These are phyloP conservation scores for Saccharum hybrid DNA, from an alignment of 202 grass and related monocot species.

Conservation along the genomic window DNA sequence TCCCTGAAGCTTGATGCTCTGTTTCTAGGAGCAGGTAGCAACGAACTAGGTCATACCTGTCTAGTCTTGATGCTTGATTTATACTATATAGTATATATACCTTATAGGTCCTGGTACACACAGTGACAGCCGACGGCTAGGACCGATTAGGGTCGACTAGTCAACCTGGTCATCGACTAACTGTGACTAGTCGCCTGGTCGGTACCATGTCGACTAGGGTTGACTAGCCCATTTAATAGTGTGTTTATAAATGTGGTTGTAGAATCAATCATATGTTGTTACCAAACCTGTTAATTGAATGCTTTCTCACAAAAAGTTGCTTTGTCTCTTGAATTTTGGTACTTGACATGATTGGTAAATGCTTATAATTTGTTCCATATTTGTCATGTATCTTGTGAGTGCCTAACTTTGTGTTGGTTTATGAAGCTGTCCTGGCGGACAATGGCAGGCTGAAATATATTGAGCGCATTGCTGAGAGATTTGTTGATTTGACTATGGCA, in stretches of 20 bases:
- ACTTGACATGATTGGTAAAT: not conserved
- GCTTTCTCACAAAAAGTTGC: not conserved
- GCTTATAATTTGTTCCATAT: not conserved
- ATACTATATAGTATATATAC: not conserved
- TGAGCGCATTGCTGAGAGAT: conserved; percentile 80
- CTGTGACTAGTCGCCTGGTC: not conserved
- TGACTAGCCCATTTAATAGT: not conserved
- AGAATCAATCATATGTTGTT: not conserved
- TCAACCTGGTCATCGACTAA: not conserved
- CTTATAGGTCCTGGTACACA: not conserved
- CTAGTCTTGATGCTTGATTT: not conserved
- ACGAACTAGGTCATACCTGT: not conserved
- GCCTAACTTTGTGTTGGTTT: conserved; percentile 35
- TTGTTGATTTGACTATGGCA: conserved; percentile 94
- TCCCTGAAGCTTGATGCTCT: not conserved
- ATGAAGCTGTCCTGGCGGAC: conserved; percentile 75
- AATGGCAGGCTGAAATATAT: conserved; percentile 88
- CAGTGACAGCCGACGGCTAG: not conserved
- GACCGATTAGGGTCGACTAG: not conserved
- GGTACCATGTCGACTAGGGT: not conserved
- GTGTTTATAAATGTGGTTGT: not conserved
- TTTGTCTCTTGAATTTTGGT: not conserved
- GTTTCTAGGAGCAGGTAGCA: not conserved
- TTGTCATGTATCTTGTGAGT: not conserved
- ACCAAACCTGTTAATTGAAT: not conserved